A percentile compares a stretch with the other conserved stretches of the same genome.
phyloP scores from a whole-genome alignment of 768 basidiomycete genomes.

The Rhizopogon sp. region DNA sequence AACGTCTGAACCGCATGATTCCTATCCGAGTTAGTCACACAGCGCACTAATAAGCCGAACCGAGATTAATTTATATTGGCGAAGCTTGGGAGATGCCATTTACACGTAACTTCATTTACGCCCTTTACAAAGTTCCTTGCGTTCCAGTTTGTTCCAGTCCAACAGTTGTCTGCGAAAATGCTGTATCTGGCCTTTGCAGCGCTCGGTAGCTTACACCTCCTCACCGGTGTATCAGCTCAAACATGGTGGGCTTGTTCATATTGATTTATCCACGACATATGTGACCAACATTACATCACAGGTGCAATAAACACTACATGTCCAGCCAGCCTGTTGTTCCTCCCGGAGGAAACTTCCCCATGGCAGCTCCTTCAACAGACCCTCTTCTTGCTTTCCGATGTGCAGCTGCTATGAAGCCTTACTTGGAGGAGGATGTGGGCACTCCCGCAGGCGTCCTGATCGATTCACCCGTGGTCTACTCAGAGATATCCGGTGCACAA shows the following conservation, averaged over 20 bases:
- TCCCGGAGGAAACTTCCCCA: constrained; percentile 48
- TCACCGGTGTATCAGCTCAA: constrained; percentile 16
- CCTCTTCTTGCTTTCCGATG: constrained; percentile 57
- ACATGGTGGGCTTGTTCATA: constrained; percentile 20
- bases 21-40: no score
- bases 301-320: constrained; percentile 58
- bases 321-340: constrained; percentile 32
- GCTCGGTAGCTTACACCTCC: constrained; percentile 8
- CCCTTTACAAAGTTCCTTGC: no score
- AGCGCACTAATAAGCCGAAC: no score
- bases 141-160: no score
- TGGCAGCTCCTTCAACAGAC: constrained; percentile 29
- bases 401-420: constrained; percentile 53
- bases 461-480: constrained; percentile 46
- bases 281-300: constrained; percentile 11
- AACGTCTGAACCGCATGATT: no score
- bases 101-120: no score
- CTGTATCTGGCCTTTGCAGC: constrained; percentile 6
- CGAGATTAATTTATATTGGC: no score
- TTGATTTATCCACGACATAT: neutral
- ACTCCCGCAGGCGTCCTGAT: constrained; percentile 44
- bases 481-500: constrained; percentile 40
- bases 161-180: neutral
- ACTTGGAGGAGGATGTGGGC: constrained; percentile 47
- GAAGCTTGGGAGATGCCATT: no score